Evolutionary conservation across 2,329 filamentous ascomycete genomes (phyloP).

Genomic region (Dendrostoma leiphaemia): DNA sequence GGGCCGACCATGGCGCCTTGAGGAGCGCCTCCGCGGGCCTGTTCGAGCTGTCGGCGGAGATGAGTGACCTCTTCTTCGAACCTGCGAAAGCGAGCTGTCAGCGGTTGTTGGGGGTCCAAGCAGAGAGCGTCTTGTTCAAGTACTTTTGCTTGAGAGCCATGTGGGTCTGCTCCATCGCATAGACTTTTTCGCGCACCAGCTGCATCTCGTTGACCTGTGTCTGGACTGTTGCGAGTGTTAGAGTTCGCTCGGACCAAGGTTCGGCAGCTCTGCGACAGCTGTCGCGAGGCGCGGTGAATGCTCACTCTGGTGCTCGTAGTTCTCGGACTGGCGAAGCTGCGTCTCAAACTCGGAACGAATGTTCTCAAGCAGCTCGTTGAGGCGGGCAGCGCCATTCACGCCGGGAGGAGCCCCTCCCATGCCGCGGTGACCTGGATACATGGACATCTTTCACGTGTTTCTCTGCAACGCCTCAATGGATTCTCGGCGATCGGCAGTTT

Average conservation of each 20-base stretch:
- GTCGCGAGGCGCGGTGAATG: conserved; percentile 1
- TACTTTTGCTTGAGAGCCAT: conserved; percentile 89
- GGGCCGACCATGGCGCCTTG: conserved; percentile 63
- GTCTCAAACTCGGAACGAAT: conserved; percentile 88
- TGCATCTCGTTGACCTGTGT: conserved; percentile 94
- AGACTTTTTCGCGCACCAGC: conserved; percentile 89
- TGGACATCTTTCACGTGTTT: too few relatives aligned
- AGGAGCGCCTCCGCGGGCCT: conserved; percentile 63
- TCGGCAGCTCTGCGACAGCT: not conserved
- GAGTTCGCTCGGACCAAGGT: conserved; percentile 12
- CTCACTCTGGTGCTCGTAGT: conserved; percentile 90
- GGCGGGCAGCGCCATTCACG: conserved; percentile 54
- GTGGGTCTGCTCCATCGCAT: conserved; percentile 86
- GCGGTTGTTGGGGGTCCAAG: too few relatives aligned
- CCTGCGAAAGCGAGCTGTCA: conserved; percentile 44
- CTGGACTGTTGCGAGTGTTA: conserved; percentile 60
- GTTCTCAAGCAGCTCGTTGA: conserved; percentile 89
- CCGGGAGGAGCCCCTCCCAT: conserved; percentile 68
- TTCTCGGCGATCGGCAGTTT: not conserved
- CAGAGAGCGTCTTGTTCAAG: too few relatives aligned
- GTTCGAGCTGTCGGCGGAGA: conserved; percentile 83
- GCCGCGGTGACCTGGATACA: conserved; percentile 83
- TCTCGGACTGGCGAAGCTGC: conserved; percentile 76
- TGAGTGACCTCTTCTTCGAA: conserved; percentile 90
- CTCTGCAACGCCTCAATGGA: conserved; percentile 11